These are phyloP conservation scores for Marasmius fiardii DNA, from an alignment of 1,284 basidiomycete species.

Conservation along the genomic window DNA sequence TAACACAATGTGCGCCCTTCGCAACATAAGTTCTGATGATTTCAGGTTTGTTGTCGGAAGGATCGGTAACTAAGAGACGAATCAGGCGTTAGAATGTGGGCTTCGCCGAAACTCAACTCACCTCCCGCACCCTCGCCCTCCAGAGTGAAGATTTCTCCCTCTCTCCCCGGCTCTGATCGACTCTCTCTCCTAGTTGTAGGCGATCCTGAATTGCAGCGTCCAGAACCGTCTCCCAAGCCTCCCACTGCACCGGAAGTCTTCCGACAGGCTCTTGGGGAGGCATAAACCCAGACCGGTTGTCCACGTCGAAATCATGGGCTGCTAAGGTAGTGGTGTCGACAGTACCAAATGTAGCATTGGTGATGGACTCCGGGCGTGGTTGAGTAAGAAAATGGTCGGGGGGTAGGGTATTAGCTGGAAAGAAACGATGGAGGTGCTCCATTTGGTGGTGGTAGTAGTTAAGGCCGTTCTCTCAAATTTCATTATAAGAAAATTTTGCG, in stretches of 20 bases:
- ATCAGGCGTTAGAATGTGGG: constrained; percentile 3
- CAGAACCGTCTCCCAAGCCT: constrained; percentile 66
- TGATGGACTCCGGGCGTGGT: constrained; percentile 47
- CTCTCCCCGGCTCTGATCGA: constrained; percentile 40
- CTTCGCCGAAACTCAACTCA: too few relatives aligned
- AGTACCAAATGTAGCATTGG: constrained; percentile 35
- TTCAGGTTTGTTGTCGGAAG: constrained; percentile 50
- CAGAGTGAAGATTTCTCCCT: constrained; percentile 49
- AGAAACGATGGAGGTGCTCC: not conserved
- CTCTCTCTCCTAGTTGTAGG: constrained; percentile 56
- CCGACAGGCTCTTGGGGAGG: constrained; percentile 75
- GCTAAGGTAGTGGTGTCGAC: constrained; percentile 86
- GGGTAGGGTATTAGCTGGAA: not conserved
- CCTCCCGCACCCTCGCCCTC: constrained; percentile 58
- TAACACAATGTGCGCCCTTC: constrained; percentile 84
- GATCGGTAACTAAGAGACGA: constrained; percentile 36
- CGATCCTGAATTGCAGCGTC: constrained; percentile 47
- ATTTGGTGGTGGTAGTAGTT: not conserved
- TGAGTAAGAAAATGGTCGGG: constrained; percentile 65
- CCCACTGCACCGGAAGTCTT: constrained; percentile 61
- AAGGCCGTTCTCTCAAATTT: too few relatives aligned
- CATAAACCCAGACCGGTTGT: constrained; percentile 90
- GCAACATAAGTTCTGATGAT: constrained; percentile 62
- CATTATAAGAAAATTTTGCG: too few relatives aligned
- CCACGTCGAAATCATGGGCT: constrained; percentile 93